Evolutionary conservation across 306 rosid genomes (phyloP).

Genomic region (Vicia faba): DNA sequence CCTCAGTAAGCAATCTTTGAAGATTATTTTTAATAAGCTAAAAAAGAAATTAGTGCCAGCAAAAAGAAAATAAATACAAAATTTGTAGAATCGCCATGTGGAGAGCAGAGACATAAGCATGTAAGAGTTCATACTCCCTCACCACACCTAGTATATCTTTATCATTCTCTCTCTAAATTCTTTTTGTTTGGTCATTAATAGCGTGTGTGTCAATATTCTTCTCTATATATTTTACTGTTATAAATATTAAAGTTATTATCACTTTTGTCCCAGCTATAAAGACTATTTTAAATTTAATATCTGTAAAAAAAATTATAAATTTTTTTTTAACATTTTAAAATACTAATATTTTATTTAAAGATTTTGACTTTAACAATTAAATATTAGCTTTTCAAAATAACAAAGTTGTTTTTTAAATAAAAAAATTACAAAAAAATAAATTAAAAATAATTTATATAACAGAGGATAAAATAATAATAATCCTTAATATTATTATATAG

Average conservation of each 20-base stretch:
- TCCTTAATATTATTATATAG: slow-evolving; percentile 2
- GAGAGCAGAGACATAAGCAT: slow-evolving; percentile 28
- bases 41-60: not conserved
- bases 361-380: too few species aligned
- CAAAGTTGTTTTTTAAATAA: too few species aligned
- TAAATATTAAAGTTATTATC: too few species aligned
- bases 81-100: slow-evolving; percentile 43
- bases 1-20: slow-evolving; percentile 18
- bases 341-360: too few species aligned
- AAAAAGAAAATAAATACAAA: not conserved
- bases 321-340: too few species aligned
- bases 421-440: too few species aligned
- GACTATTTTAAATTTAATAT: too few species aligned
- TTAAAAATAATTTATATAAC: too few species aligned
- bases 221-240: slow-evolving; percentile 13
- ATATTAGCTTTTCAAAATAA: too few species aligned
- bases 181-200: slow-evolving; percentile 25
- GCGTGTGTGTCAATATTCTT: not conserved
- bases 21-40: not conserved
- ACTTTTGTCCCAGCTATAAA: too few species aligned
- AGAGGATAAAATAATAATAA: too few species aligned
- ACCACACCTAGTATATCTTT: not conserved
- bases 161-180: not conserved
- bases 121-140: slow-evolving; percentile 14
- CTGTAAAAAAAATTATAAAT: too few species aligned